Evolutionary conservation across 768 basidiomycete species (phyloP).

Genomic region (Suillus subalutaceus): DNA sequence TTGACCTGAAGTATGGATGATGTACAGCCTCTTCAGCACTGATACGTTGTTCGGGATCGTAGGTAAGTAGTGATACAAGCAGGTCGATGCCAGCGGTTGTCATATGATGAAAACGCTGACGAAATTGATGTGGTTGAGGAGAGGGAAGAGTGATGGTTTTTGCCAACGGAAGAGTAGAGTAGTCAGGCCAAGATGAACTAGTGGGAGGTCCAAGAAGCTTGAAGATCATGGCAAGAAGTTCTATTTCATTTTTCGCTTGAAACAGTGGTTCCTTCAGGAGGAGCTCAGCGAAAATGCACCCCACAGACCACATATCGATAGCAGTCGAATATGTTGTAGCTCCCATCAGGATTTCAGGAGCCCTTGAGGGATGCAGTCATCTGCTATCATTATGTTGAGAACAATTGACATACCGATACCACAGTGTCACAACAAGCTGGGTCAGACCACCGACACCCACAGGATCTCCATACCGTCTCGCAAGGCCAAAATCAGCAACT

Average conservation of each 20-base stretch:
- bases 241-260: constrained; percentile 94
- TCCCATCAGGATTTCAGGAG: constrained; percentile 94
- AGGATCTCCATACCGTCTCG: constrained; percentile 94
- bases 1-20: constrained; percentile 89
- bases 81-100: constrained; percentile 85
- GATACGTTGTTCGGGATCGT: constrained; percentile 87
- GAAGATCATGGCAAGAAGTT: constrained; percentile 93
- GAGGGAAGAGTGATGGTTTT: constrained; percentile 79
- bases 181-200: constrained; percentile 84
- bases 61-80: constrained; percentile 77
- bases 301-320: constrained; percentile 98
- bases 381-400: constrained; percentile 18
- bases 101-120: constrained; percentile 85
- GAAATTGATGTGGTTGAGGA: constrained; percentile 74
- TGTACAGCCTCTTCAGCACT: constrained; percentile 87
- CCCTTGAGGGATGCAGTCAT: constrained; percentile 48
- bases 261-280: constrained; percentile 96
- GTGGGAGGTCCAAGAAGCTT: constrained; percentile 95
- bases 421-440: constrained; percentile 95
- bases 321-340: constrained; percentile 93
- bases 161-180: constrained; percentile 73
- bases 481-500: constrained; percentile 97
- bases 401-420: constrained; percentile 82
- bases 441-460: constrained; percentile 97
- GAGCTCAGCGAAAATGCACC: constrained; percentile 97